These are phyloP conservation scores for Chionographis japonica DNA, from an alignment of 106 monocot genomes.

Conservation along the genomic window DNA sequence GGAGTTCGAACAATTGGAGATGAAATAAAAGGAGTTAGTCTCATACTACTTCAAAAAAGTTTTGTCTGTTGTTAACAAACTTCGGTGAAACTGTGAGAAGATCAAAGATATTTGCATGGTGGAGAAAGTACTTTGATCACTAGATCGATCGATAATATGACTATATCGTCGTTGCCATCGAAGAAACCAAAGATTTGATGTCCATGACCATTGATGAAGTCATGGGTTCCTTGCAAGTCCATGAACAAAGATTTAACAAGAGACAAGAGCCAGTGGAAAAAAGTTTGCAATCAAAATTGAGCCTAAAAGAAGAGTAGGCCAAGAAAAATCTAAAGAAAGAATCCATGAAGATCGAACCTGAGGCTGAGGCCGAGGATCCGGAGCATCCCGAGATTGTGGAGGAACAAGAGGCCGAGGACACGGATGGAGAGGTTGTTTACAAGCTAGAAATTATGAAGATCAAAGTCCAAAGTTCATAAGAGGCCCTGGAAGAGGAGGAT, in stretches of 20 bases:
- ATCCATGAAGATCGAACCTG: background rate
- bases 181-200: background rate
- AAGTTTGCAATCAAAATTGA: background rate
- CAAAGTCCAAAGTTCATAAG: background rate
- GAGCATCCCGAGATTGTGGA: background rate
- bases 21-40: background rate
- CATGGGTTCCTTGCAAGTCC: background rate
- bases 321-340: background rate
- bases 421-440: background rate
- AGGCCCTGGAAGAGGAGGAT: background rate
- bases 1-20: background rate
- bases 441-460: background rate
- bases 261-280: background rate
- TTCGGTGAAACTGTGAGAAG: background rate
- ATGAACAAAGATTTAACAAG: background rate
- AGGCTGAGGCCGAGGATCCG: background rate
- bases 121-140: background rate
- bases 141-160: background rate
- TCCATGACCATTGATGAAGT: conserved; percentile 2
- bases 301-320: background rate
- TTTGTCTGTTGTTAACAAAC: background rate
- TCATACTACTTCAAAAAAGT: background rate
- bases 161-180: background rate
- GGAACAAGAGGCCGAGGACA: background rate
- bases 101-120: background rate